Conservation (phyloP, 345 rosid genomes). For the Psidium friedrichsthalianum region DNA sequence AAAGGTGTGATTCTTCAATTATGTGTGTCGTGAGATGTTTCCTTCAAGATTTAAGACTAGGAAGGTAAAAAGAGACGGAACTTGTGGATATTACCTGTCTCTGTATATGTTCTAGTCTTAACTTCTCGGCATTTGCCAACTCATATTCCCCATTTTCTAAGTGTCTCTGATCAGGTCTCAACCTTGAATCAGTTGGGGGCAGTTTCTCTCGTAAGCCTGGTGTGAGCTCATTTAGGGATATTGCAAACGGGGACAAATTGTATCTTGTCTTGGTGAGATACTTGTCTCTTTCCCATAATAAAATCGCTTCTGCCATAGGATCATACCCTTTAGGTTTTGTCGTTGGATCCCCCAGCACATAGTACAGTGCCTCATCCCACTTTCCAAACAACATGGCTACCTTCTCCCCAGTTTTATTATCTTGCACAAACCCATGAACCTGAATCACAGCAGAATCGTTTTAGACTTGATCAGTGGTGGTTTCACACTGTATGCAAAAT, state of each 20-base stretch:
- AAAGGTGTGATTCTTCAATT: background rate
- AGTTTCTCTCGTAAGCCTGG: slow-evolving; percentile 61
- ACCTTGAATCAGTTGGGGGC: slow-evolving; percentile 96
- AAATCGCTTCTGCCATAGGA: slow-evolving; percentile 89
- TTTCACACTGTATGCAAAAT: background rate
- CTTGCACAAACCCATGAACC: slow-evolving; percentile 99
- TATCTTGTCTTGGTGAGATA: slow-evolving; percentile 81
- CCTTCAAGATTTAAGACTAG: background rate
- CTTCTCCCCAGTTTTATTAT: slow-evolving; percentile 91
- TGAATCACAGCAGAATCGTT: slow-evolving; percentile 6
- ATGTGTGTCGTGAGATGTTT: background rate
- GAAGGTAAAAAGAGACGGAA: background rate
- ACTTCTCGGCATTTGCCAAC: slow-evolving; percentile 83
- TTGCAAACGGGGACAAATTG: slow-evolving; percentile 84
- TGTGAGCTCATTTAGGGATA: slow-evolving; percentile 81
- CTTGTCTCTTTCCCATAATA: slow-evolving; percentile 88
- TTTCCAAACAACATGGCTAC: slow-evolving; percentile 92
- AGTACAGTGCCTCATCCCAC: slow-evolving; percentile 99
- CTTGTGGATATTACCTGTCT: slow-evolving; percentile 60
- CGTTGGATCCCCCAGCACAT: slow-evolving; percentile 80
- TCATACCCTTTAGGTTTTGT: slow-evolving; percentile 92
- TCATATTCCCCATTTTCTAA: slow-evolving; percentile 94
- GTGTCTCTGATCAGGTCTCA: slow-evolving; percentile 95
- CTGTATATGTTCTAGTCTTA: slow-evolving; percentile 91
- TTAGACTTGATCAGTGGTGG: background rate